Conservation (phyloP, 73 alveolate genomes). For the Tetrahymena thermophila region DNA sequence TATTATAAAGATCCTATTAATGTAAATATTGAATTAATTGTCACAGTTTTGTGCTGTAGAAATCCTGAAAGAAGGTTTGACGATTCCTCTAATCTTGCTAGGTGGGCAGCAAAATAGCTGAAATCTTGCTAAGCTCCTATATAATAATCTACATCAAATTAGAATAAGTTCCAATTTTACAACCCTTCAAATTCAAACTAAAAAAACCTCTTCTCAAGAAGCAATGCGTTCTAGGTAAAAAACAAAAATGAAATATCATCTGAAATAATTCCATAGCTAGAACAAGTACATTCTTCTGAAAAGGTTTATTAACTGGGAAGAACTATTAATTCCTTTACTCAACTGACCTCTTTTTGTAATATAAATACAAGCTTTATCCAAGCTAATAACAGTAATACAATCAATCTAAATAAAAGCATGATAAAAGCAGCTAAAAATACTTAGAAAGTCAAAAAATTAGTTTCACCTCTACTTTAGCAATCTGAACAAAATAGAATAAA, state of each 20-base stretch:
- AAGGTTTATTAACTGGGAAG: neutral
- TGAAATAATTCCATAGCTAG: neutral
- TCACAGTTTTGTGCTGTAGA: conserved; percentile 19
- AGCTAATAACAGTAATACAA: neutral
- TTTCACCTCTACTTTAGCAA: neutral
- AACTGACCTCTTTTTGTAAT: neutral
- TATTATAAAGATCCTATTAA: neutral
- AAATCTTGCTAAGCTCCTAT: neutral
- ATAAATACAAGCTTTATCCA: neutral
- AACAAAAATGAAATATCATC: neutral
- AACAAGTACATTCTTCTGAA: neutral
- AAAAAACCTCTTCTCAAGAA: neutral
- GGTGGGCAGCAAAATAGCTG: conserved; percentile 16
- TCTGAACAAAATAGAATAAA: neutral
- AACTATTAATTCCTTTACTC: neutral
- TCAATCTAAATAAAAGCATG: neutral
- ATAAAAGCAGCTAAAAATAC: neutral
- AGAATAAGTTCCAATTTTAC: neutral
- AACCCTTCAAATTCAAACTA: neutral
- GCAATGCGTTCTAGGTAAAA: neutral
- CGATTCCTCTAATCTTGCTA: conserved; percentile 18
- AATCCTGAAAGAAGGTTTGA: conserved; percentile 37
- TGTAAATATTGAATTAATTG: conserved; percentile 3
- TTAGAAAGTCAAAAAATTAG: neutral
- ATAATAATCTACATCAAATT: neutral